phyloP scores from a whole-genome alignment of 345 rosid species.

The Noccaea caerulescens region DNA sequence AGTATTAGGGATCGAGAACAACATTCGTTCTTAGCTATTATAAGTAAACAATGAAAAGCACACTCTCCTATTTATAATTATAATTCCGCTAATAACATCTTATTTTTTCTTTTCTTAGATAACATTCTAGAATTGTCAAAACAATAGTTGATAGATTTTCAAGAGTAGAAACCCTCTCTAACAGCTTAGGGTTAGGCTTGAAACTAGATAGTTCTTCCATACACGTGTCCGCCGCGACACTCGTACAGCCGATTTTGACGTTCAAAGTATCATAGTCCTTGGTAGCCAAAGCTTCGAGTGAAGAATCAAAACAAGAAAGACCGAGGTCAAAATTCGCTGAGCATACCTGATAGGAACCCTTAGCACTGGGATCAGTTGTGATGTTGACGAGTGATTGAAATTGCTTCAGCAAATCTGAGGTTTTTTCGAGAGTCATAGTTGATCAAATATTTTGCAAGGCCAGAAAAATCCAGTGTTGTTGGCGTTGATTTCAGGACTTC shows the following conservation, averaged over 20 bases:
- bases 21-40: too few species aligned
- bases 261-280: background rate
- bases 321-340: background rate
- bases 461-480: background rate
- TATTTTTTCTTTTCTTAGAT: background rate
- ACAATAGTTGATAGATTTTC: background rate
- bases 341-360: constrained; percentile 1
- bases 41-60: too few species aligned
- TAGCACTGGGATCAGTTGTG: background rate
- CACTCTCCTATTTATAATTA: too few species aligned
- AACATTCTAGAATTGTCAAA: background rate
- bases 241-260: background rate
- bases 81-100: background rate
- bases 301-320: background rate
- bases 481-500: background rate
- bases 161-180: background rate
- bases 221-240: background rate
- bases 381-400: background rate
- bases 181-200: background rate
- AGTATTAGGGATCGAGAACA: too few species aligned
- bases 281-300: background rate
- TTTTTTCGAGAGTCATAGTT: background rate
- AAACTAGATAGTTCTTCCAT: background rate
- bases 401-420: background rate
- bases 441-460: background rate